phyloP scores from a whole-genome alignment of 768 basidiomycete species.

The Kwoniella pini region DNA sequence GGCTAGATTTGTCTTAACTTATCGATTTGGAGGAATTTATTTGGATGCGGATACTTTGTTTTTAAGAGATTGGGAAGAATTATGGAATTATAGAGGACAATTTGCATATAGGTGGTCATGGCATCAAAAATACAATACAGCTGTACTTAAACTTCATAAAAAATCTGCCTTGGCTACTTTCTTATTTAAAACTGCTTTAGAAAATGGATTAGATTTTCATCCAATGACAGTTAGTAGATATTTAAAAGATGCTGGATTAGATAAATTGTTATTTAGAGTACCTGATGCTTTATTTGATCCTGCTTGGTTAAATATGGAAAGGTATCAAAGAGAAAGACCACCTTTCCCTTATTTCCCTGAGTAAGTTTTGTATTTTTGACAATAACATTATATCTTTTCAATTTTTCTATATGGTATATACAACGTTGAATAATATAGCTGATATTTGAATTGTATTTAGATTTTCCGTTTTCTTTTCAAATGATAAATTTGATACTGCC shows the following conservation, averaged over 20 bases:
- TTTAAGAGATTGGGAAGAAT: constrained; percentile 95
- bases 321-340: constrained; percentile 85
- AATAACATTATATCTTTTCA: no score
- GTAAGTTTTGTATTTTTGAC: constrained; percentile 60
- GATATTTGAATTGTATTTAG: constrained; percentile 56
- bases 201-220: constrained; percentile 90
- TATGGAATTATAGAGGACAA: constrained; percentile 95
- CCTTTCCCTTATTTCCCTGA: constrained; percentile 91
- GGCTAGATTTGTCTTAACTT: constrained; percentile 95
- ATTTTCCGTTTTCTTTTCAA: constrained; percentile 66
- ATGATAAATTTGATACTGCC: constrained; percentile 62
- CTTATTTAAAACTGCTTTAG: constrained; percentile 88
- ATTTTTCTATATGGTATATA: no score
- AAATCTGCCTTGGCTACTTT: constrained; percentile 87
- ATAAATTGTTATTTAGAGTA: constrained; percentile 77
- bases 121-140: constrained; percentile 91
- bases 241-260: constrained; percentile 81
- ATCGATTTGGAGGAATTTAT: constrained; percentile 94
- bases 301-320: constrained; percentile 93
- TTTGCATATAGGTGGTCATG: constrained; percentile 97
- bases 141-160: constrained; percentile 91
- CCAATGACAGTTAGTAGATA: constrained; percentile 93
- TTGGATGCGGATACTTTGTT: constrained; percentile 96
- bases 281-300: constrained; percentile 96
- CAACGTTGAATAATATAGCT: no score